Evolutionary conservation across 805 yeast species (phyloP).

Genomic region (Yamadazyma laniorum): DNA sequence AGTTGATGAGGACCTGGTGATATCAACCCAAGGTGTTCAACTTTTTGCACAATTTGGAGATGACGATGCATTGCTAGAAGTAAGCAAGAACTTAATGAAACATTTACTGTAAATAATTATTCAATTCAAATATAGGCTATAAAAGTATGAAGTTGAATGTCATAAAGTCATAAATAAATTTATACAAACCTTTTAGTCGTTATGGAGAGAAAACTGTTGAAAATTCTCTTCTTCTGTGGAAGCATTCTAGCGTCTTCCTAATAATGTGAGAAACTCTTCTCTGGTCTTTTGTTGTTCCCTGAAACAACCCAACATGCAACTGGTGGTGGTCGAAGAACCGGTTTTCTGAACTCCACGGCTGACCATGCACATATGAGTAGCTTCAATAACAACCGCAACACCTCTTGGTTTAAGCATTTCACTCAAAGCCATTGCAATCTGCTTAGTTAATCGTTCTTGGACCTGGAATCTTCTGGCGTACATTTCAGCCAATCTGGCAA

Average conservation of each 20-base stretch:
- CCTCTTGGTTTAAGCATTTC: conserved; percentile 93
- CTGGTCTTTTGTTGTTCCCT: conserved; percentile 92
- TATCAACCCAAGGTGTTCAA: conserved; percentile 60
- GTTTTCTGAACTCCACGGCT: conserved; percentile 96
- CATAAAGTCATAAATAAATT: conserved; percentile 24
- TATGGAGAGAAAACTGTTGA: conserved; percentile 16
- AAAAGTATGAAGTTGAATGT: conserved; percentile 30
- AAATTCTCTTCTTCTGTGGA: conserved; percentile 13
- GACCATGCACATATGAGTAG: conserved; percentile 99
- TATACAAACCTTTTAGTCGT: background rate
- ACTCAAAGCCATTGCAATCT: conserved; percentile 91
- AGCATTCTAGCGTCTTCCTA: conserved; percentile 61
- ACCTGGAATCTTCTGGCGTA: conserved; percentile 93
- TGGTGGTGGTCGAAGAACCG: conserved; percentile 89
- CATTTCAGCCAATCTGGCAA: conserved; percentile 97
- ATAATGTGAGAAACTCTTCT: conserved; percentile 86
- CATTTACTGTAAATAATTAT: conserved; percentile 5
- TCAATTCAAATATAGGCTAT: conserved; percentile 9
- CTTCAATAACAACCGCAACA: conserved; percentile 97
- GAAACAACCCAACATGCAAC: conserved; percentile 97
- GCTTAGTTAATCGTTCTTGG: conserved; percentile 96
- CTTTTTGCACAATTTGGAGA: conserved; percentile 84
- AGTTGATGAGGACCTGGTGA: conserved; percentile 27
- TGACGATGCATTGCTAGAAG: conserved; percentile 59
- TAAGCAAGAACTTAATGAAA: conserved; percentile 14